A percentile compares a stretch with the other conserved stretches of the same genome.
These are phyloP conservation scores for Piper betle DNA, from an alignment of 164 flowering plant genomes.

Conservation along the genomic window DNA sequence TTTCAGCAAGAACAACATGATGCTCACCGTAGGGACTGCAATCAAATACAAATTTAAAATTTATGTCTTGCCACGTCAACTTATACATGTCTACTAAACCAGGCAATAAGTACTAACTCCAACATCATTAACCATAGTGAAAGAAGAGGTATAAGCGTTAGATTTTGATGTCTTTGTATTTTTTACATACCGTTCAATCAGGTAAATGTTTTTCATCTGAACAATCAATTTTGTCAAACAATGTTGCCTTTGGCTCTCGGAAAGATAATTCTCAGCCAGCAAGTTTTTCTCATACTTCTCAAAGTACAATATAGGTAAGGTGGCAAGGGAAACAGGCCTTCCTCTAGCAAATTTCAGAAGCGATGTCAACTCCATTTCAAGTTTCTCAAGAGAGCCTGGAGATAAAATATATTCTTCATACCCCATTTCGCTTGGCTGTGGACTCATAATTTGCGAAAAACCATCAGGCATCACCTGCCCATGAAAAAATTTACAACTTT, in stretches of 20 bases:
- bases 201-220: slow-evolving; percentile 48
- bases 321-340: slow-evolving; percentile 70
- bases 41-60: slow-evolving; percentile 1
- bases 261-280: slow-evolving; percentile 79
- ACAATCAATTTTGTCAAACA: slow-evolving; percentile 82
- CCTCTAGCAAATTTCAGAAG: slow-evolving; percentile 58
- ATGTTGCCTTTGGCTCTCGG: slow-evolving; percentile 87
- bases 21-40: slow-evolving; percentile 95
- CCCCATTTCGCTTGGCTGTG: slow-evolving; percentile 15
- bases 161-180: no score
- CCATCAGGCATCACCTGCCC: slow-evolving; percentile 31
- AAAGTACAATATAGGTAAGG: slow-evolving; percentile 65
- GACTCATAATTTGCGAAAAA: slow-evolving; percentile 25
- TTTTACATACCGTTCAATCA: slow-evolving; percentile 58
- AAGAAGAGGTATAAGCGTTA: not conserved
- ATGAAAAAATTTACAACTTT: slow-evolving; percentile 62
- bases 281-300: slow-evolving; percentile 65
- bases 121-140: not conserved
- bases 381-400: slow-evolving; percentile 58
- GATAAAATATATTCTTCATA: slow-evolving; percentile 43
- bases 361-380: slow-evolving; percentile 62
- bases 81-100: no score
- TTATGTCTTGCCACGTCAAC: no score
- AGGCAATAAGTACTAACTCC: no score
- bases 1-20: slow-evolving; percentile 68